phyloP scores from a whole-genome alignment of 805 yeast species.

The Priceomyces fermenticarens region DNA sequence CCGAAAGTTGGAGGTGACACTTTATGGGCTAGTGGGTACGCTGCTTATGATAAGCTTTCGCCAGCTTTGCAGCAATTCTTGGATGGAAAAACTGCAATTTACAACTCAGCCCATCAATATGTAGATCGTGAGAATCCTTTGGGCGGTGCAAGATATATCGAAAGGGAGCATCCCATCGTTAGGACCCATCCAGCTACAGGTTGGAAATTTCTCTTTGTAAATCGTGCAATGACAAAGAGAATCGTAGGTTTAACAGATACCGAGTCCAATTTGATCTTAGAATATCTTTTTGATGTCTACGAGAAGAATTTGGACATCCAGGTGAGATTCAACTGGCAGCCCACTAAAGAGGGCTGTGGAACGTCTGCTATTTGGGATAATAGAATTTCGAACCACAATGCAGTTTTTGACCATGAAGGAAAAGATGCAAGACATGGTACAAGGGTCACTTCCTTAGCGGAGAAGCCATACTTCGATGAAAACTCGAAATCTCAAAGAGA shows the following conservation, averaged over 20 bases:
- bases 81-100: conserved; percentile 51
- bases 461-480: conserved; percentile 49
- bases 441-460: conserved; percentile 50
- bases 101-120: conserved; percentile 40
- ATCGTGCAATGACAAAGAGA: conserved; percentile 47
- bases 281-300: conserved; percentile 42
- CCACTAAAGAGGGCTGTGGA: conserved; percentile 41
- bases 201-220: conserved; percentile 54
- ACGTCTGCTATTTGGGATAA: conserved; percentile 62
- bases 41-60: conserved; percentile 53
- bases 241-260: conserved; percentile 51
- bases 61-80: conserved; percentile 48
- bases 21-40: conserved; percentile 54
- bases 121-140: conserved; percentile 45
- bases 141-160: conserved; percentile 44
- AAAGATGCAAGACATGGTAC: conserved; percentile 48
- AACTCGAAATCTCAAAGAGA: conserved; percentile 51
- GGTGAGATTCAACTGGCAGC: conserved; percentile 51
- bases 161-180: conserved; percentile 57
- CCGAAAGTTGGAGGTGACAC: conserved; percentile 56
- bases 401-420: conserved; percentile 50
- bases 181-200: conserved; percentile 68
- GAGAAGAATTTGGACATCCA: conserved; percentile 55
- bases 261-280: conserved; percentile 48
- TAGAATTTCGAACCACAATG: conserved; percentile 51